Evolutionary conservation across 345 rosid species (phyloP), one percentile per base, ranked within the genome.

Genomic region (Populus deltoides): DNA sequence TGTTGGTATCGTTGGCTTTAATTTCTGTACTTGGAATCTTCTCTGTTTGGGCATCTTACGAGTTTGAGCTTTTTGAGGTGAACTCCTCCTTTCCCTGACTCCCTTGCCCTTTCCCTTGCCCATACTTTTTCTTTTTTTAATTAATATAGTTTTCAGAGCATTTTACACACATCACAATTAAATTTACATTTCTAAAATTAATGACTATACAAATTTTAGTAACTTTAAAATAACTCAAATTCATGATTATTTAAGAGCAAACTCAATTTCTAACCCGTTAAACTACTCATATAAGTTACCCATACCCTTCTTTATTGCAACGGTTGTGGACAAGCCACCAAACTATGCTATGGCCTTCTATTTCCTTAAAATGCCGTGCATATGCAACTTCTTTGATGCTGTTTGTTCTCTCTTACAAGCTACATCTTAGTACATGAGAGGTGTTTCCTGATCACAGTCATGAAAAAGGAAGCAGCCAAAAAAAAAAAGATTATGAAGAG

Each of bases 1-100:
- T 59, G 63, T 57, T 55, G 49, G 78, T 59, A 70, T 38, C 22
- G 70, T 80, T 68, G 85, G 70, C 18, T 74, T 76, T 59, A 59
- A 65, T 78, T 43, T 47, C 65, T 36, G 51, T 15, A 55, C 36
- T 71, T 68, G 83, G 82, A 82, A 83, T 85, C 86, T 83, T 80
- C 43, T 77, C 70, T 79, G 73, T 73, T 81, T 75, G 66, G 77
- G 82, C 81, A 41, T 70, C 72, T 71, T 78, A 27, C 78, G 78
- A 31, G 75, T n/a, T 41, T 69, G 39, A 51, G 78, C 24, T 51
- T 72, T 35, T 15, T 72, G 72, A 41, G 29, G 71, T 79, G 75
- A 74, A 74, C 66, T 51, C 68, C 66, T 61, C 76, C 29, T 63
- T 12, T 8, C 76, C 63, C 62, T 41, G 47, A 20, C 3, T 1